phyloP scores from a whole-genome alignment of 225 moss, liverwort and hornwort species.

The Takakia lepidozioides region DNA sequence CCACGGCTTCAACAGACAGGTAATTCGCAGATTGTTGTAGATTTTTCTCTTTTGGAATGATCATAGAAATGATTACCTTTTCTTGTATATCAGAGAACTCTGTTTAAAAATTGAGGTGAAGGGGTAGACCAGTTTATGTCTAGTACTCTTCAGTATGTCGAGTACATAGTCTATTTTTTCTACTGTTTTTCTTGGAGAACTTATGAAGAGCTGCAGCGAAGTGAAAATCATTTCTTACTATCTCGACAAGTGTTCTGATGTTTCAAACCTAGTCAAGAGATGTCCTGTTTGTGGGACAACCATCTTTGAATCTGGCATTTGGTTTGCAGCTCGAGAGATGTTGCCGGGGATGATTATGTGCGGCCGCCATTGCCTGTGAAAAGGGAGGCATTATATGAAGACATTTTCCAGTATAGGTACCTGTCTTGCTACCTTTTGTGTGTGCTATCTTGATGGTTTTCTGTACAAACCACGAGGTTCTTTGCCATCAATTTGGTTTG shows the following conservation, averaged over 20 bases:
- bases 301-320: neutral
- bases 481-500: too few species aligned
- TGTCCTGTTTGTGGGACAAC: too few species aligned
- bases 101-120: too few species aligned
- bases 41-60: too few species aligned
- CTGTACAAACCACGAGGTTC: too few species aligned
- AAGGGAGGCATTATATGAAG: slow-evolving; percentile 94
- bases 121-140: too few species aligned
- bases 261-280: neutral
- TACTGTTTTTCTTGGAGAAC: slow-evolving; percentile 2
- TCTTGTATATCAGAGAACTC: too few species aligned
- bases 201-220: slow-evolving; percentile 1
- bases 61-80: too few species aligned
- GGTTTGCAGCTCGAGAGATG: slow-evolving; percentile 24
- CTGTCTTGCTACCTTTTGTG: neutral
- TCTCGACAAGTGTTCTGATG: slow-evolving; percentile 4
- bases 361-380: slow-evolving; percentile 90
- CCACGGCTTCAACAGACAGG: slow-evolving; percentile 45
- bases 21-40: slow-evolving; percentile 21
- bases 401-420: slow-evolving; percentile 72
- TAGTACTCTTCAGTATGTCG: too few species aligned
- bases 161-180: slow-evolving; percentile 1
- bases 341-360: slow-evolving; percentile 64
- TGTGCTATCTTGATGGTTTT: too few species aligned
- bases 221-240: slow-evolving; percentile 7